Base-by-base conservation (phyloP, 805 yeast genomes). In the Candida pseudoglaebosa region DNA sequence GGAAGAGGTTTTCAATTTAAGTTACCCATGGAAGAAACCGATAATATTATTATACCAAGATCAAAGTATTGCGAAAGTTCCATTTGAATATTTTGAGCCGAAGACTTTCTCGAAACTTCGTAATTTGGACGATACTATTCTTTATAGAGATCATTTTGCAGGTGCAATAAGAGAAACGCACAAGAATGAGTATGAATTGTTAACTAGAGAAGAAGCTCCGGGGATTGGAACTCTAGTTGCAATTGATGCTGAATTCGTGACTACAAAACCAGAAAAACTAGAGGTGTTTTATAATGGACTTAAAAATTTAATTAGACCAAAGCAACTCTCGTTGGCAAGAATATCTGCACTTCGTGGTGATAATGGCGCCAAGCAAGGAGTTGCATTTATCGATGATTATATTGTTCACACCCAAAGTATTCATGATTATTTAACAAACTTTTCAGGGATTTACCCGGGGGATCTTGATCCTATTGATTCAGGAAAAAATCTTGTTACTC, bases 211-310 rank as follows among this genome's bases (percentile, higher is more conserved):
- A 34, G 90, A 84, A 49, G 85, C 87, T 0, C 96, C 96, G 0
- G 53, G 54, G 15, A 73, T 80, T 0, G 96, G 96, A 0, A 69
- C 86, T 1, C 57, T 89, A 28, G 81, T 91, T 14, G 99, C 98
- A 0, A 83, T 93, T 41, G 99, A 93, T 67, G 97, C 99, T 0
- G 99, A 93, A 59, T 93, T 95, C 70, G 98, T 93, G 2, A 75
- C 81, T 21, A 57, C 90, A 22, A 77, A 80, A 35, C 84, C 84
- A 3, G 97, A 89, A 48, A 78, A 82, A 44, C 75, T 78, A 32
- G 97, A 90, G 53, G 75, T 91, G 34, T 77, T 78, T 38, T 78
- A 82, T 38, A 78, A 78, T 44, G 97, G 98, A 0, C 53, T 71
- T 4, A 80, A 81, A 45, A 73, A 77, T 4, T 59, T 91, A 24